phyloP scores from a whole-genome alignment of 2,329 filamentous ascomycete genomes.

The Metarhizium anisopliae region DNA sequence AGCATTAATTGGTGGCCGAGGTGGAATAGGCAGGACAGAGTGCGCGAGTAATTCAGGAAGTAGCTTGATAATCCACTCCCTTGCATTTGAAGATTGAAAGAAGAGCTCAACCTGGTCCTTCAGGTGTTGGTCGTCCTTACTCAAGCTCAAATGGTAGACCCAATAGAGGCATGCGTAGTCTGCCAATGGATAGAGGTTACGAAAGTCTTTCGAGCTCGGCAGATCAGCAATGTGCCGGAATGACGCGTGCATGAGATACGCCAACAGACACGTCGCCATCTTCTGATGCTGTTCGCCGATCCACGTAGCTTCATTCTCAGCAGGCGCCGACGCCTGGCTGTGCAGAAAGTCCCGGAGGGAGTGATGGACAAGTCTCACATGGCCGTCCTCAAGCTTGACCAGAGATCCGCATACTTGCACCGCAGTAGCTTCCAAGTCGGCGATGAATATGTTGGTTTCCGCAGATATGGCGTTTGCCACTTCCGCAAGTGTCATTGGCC shows the following conservation, averaged over 20 bases:
- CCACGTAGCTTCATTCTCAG: neutral
- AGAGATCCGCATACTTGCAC: neutral
- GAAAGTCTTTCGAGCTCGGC: neutral
- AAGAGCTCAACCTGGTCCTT: neutral
- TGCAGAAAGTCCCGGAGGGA: neutral
- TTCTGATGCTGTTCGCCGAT: neutral
- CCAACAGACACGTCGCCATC: neutral
- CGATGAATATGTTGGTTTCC: neutral
- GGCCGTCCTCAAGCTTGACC: neutral
- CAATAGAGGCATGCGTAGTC: neutral
- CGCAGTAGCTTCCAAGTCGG: neutral
- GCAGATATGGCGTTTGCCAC: neutral
- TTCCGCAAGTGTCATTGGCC: neutral
- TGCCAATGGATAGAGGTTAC: neutral
- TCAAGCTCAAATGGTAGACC: neutral
- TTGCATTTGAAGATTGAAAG: neutral
- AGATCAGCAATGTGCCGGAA: neutral
- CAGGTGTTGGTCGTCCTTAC: neutral
- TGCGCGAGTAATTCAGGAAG: neutral
- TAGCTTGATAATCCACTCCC: neutral
- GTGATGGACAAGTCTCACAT: neutral
- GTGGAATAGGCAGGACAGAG: neutral
- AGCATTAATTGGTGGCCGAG: neutral
- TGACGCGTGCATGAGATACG: neutral
- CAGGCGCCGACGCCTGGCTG: neutral